Percentiles rank a stretch among this genome's conserved stretches.
Evolutionary conservation across 2,329 filamentous ascomycete species (phyloP).

Genomic region (Venturia nashicola): DNA sequence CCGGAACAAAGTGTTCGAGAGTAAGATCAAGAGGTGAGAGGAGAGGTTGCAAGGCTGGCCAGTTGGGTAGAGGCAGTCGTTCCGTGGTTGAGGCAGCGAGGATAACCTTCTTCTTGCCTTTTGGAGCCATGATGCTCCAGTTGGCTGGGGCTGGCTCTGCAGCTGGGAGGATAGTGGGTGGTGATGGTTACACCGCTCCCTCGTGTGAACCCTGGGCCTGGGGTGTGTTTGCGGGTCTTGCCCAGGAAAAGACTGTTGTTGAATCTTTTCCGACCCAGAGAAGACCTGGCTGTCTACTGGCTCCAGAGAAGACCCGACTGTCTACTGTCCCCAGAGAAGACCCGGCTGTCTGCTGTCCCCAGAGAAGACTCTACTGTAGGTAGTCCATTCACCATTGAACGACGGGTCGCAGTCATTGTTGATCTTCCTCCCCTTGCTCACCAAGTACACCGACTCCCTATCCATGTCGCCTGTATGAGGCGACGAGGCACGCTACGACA

Average conservation of each 20-base stretch:
- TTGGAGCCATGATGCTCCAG: neutral
- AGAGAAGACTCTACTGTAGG: neutral
- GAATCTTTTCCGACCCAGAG: neutral
- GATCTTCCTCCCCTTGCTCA: too few relatives aligned
- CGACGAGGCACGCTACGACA: too few relatives aligned
- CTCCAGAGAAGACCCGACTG: too few relatives aligned
- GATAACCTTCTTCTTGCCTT: conserved; percentile 1
- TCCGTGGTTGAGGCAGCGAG: neutral
- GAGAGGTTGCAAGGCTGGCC: conserved; percentile 60
- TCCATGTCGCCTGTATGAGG: neutral
- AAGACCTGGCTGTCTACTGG: neutral
- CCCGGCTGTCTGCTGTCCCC: too few relatives aligned
- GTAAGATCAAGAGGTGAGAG: conserved; percentile 53
- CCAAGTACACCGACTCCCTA: neutral
- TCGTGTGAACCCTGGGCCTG: neutral
- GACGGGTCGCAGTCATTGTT: too few relatives aligned
- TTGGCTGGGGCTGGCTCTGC: neutral
- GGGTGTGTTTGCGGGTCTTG: neutral
- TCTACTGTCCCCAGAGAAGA: too few relatives aligned
- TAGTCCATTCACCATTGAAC: too few relatives aligned
- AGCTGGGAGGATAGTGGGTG: too few relatives aligned
- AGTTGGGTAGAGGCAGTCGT: conserved; percentile 37
- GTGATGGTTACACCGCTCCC: neutral
- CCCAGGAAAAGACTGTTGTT: neutral
- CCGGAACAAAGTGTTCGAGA: conserved; percentile 25